These are phyloP conservation scores for Alternaria ventricosa DNA, from an alignment of 2,329 filamentous ascomycete genomes.

Conservation along the genomic window DNA sequence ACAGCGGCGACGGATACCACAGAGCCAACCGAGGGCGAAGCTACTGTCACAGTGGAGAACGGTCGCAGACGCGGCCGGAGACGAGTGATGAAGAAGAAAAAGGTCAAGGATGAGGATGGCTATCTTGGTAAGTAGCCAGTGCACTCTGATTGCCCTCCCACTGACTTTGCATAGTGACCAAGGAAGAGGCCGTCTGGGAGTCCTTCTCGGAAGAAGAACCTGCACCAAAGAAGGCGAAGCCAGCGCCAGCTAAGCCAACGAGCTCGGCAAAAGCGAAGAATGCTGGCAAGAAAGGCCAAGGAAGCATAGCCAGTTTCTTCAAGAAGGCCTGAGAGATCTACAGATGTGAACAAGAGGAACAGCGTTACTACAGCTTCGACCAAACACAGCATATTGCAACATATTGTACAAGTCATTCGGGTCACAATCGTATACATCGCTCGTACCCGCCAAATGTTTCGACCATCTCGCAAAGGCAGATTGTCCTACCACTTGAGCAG, in stretches of 20 bases:
- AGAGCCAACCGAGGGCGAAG: conserved; percentile 33
- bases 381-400: background rate
- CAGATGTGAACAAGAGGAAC: background rate
- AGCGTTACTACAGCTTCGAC: background rate
- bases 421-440: background rate
- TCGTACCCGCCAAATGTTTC: background rate
- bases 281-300: conserved; percentile 63
- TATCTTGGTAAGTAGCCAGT: conserved; percentile 72
- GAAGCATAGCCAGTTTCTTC: conserved; percentile 93
- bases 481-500: background rate
- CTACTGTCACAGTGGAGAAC: conserved; percentile 59
- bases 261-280: conserved; percentile 62
- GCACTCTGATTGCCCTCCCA: background rate
- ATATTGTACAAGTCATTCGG: background rate
- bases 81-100: conserved; percentile 86
- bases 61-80: conserved; percentile 78
- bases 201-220: conserved; percentile 91
- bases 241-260: conserved; percentile 38
- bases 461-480: background rate
- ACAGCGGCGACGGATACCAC: conserved; percentile 24
- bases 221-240: conserved; percentile 62
- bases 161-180: conserved; percentile 69
- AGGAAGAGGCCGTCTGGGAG: conserved; percentile 85
- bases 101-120: conserved; percentile 84
- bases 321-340: conserved; percentile 66